Evolutionary conservation across 805 yeast species (phyloP).

Genomic region (Monosporozyma siamensis): DNA sequence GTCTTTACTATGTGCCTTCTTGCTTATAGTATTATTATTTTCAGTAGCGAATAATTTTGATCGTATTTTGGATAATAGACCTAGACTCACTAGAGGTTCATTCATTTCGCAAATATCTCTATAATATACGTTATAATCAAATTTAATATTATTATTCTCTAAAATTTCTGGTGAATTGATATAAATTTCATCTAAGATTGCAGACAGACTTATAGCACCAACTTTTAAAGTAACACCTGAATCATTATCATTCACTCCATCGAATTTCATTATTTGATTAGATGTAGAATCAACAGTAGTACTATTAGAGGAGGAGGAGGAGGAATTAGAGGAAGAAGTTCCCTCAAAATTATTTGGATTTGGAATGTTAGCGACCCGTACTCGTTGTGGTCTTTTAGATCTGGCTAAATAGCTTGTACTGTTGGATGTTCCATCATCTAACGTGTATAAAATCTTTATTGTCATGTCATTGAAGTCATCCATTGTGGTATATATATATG

Average conservation of each 20-base stretch:
- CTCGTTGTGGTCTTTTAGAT: constrained; percentile 21
- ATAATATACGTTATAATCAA: constrained; percentile 29
- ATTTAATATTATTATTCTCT: constrained; percentile 8
- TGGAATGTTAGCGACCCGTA: constrained; percentile 21
- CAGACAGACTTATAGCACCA: constrained; percentile 24
- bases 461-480: constrained; percentile 21
- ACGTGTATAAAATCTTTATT: constrained; percentile 27
- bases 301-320: too few species aligned
- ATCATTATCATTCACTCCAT: background rate
- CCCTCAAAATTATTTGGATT: constrained; percentile 8
- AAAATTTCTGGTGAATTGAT: constrained; percentile 29
- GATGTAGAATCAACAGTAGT: too few species aligned
- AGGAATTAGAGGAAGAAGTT: too few species aligned
- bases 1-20: too few species aligned
- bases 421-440: constrained; percentile 19
- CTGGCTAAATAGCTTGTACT: constrained; percentile 26
- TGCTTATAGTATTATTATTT: background rate
- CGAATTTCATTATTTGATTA: background rate
- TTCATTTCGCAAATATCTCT: constrained; percentile 28
- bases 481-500: constrained; percentile 14
- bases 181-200: constrained; percentile 24
- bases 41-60: constrained; percentile 7
- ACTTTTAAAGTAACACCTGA: constrained; percentile 11
- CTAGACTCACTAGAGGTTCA: constrained; percentile 31
- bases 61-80: constrained; percentile 28